Evolutionary conservation across 345 rosid species (phyloP), one percentile per base, ranked within the genome.

Genomic region (Aurinia saxatilis): DNA sequence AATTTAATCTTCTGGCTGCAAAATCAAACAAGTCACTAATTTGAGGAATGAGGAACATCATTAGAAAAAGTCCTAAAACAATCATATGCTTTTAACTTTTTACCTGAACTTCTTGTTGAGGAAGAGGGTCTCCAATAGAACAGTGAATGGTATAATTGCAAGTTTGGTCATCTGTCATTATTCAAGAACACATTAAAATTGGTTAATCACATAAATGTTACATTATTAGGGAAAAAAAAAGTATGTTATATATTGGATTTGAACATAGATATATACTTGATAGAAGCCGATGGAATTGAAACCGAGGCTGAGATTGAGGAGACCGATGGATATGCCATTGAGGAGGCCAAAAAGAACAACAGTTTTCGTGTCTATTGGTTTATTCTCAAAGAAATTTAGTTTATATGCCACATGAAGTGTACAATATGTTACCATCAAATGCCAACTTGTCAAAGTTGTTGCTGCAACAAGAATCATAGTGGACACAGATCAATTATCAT

Each of bases 271-370:
- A 8, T 38, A 92, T 38, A 92, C 98, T 87, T 92, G 99, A 57
- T 93, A 93, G 78, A 93, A 93, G 5, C 99, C 99, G 18, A 93
- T 83, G 54, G 99, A 93, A 68, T 93, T 93, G 84, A 93, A 93
- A 6, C 99, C 99, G 7, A 93, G 90, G 69, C 99, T 93, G 65
- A 93, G 78, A 78, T 93, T 93, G 36, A 93, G 91, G 33, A 93
- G 77, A 33, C 99, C 99, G 47, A 93, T 90, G 27, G 99, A 93
- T 57, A 93, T 77, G 10, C 99, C 99, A 74, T 93, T 93, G 16
- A 93, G 95, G 51, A 93, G 80, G 18, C 99, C 99, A 49, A 93
- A 93, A 48, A 93, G 95, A 79, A 93, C 74, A 25, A 93, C 92
- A 3, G 99, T 87, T 68, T 79, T 90, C 81, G 75, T 75, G 75